Evolutionary conservation across 2,329 filamentous ascomycete genomes (phyloP).

Genomic region (Beauveria sp.): DNA sequence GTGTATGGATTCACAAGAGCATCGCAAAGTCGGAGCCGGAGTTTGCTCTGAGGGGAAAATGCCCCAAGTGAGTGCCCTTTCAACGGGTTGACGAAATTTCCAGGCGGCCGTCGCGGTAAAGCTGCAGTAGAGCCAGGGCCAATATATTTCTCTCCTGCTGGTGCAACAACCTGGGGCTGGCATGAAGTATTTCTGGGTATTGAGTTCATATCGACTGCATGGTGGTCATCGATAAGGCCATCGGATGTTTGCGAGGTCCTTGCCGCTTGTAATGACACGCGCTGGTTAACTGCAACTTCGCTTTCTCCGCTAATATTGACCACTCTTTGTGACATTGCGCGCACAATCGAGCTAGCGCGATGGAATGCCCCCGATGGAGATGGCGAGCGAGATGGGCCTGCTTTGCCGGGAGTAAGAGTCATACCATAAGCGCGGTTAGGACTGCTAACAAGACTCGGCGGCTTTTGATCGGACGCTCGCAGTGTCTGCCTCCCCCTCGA

Average conservation of each 20-base stretch:
- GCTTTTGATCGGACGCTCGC: slow-evolving; percentile 45
- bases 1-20: slow-evolving; percentile 78
- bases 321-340: slow-evolving; percentile 90
- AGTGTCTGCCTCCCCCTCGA: slow-evolving; percentile 45
- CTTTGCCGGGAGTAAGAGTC: slow-evolving; percentile 44
- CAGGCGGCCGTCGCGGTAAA: slow-evolving; percentile 13
- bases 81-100: slow-evolving; percentile 57
- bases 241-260: slow-evolving; percentile 25
- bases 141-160: slow-evolving; percentile 38
- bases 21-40: slow-evolving; percentile 72
- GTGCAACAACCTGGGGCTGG: slow-evolving; percentile 37
- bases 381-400: slow-evolving; percentile 52
- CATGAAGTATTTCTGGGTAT: slow-evolving; percentile 44
- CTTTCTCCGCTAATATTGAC: slow-evolving; percentile 95
- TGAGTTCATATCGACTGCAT: slow-evolving; percentile 21
- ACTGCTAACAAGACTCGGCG: slow-evolving; percentile 46
- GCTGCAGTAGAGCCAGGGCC: slow-evolving; percentile 16
- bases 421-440: slow-evolving; percentile 51
- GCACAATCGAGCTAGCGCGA: slow-evolving; percentile 67
- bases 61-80: slow-evolving; percentile 80
- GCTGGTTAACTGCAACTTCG: slow-evolving; percentile 65
- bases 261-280: slow-evolving; percentile 53
- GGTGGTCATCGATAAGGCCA: slow-evolving; percentile 26
- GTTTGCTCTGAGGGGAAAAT: slow-evolving; percentile 67
- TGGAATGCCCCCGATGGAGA: slow-evolving; percentile 58